Conservation (phyloP, 2,329 filamentous ascomycete genomes). For the Aspergillus transmontanensis region DNA sequence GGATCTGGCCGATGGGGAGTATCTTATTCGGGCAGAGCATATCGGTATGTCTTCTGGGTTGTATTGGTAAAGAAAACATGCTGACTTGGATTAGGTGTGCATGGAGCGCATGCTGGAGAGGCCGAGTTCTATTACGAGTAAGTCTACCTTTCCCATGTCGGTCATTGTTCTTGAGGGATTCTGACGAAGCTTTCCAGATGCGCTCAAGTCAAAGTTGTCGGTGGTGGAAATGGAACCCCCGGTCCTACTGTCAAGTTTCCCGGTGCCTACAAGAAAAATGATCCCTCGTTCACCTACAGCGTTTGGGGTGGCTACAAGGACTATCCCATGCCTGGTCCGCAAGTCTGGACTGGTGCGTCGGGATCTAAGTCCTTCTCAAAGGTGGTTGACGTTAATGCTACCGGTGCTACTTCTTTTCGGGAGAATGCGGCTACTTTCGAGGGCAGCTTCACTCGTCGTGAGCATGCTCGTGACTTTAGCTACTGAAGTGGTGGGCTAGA, state of each 20-base stretch:
- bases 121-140: background rate
- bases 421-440: background rate
- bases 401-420: background rate
- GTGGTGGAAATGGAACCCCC: slow-evolving; percentile 5
- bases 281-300: slow-evolving; percentile 22
- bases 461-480: background rate
- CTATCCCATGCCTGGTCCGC: slow-evolving; percentile 24
- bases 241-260: slow-evolving; percentile 17
- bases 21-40: background rate
- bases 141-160: background rate
- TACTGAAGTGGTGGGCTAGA: background rate
- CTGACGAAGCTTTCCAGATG: background rate
- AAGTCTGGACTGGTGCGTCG: slow-evolving; percentile 13
- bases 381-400: background rate
- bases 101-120: background rate
- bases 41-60: background rate
- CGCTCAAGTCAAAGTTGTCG: background rate
- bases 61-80: background rate
- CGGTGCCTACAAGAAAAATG: slow-evolving; percentile 18
- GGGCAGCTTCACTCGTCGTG: background rate
- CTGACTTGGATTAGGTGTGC: background rate
- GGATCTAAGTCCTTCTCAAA: background rate
- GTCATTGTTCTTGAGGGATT: background rate
- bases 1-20: background rate
- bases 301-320: slow-evolving; percentile 20